phyloP scores from a whole-genome alignment of 805 yeast species.

The Myxozyma nipponensis region DNA sequence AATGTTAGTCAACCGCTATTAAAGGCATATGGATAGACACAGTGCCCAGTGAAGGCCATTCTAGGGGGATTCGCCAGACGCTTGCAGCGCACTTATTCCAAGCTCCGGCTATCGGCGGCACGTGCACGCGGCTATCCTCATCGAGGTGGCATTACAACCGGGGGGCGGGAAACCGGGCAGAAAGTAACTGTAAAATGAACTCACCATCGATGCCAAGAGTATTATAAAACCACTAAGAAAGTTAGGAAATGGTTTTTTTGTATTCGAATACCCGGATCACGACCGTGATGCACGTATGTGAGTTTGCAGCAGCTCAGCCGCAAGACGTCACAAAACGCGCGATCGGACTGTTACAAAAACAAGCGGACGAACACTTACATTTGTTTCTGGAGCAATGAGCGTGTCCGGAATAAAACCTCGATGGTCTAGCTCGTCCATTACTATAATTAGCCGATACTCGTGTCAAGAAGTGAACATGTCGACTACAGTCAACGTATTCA shows the following conservation, averaged over 20 bases:
- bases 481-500: neutral
- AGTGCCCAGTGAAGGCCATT: neutral
- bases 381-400: conserved; percentile 78
- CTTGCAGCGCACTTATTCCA: too few species aligned
- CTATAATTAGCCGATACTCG: too few species aligned
- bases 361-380: conserved; percentile 32
- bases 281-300: too few species aligned
- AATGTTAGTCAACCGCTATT: neutral
- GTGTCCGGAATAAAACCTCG: conserved; percentile 87
- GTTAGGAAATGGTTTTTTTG: too few species aligned
- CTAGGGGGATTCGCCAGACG: neutral
- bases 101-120: too few species aligned
- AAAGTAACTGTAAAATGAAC: neutral
- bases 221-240: conserved; percentile 84
- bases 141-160: neutral
- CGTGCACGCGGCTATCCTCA: neutral
- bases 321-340: neutral
- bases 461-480: too few species aligned
- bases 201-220: conserved; percentile 75
- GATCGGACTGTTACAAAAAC: neutral
- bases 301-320: too few species aligned
- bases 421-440: conserved; percentile 72
- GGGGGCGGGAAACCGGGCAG: neutral
- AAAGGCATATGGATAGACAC: neutral
- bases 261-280: too few species aligned